A percentile compares a stretch with the other conserved stretches of the same genome.
Conservation (phyloP, 2,329 filamentous ascomycete genomes). For the Daldinia sp. region DNA sequence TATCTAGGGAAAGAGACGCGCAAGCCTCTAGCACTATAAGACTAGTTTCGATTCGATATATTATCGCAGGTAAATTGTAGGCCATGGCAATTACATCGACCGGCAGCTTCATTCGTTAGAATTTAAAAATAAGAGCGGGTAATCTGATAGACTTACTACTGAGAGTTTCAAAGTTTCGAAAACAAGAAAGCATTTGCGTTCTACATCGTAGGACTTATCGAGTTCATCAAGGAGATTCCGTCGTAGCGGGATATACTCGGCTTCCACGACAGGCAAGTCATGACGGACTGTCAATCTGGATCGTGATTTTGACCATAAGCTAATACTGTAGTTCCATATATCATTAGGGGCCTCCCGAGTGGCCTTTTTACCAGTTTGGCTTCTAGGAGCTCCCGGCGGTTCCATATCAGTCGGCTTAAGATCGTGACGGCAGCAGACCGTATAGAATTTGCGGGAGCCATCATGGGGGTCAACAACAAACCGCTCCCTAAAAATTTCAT, state of each 20-base stretch:
- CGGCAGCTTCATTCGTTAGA: slow-evolving; percentile 64
- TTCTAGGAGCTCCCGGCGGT: slow-evolving; percentile 62
- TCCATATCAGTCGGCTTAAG: slow-evolving; percentile 72
- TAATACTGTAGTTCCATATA: slow-evolving; percentile 86
- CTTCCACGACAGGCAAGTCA: slow-evolving; percentile 83
- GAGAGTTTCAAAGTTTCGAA: slow-evolving; percentile 82
- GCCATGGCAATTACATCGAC: slow-evolving; percentile 74
- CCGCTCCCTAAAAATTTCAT: slow-evolving; percentile 61
- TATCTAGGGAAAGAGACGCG: slow-evolving; percentile 66
- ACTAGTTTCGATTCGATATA: slow-evolving; percentile 82
- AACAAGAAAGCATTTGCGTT: slow-evolving; percentile 71
- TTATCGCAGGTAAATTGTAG: slow-evolving; percentile 81
- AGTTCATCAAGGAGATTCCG: slow-evolving; percentile 82
- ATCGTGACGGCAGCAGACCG: slow-evolving; percentile 60
- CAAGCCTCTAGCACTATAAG: slow-evolving; percentile 83
- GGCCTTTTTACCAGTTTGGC: slow-evolving; percentile 53
- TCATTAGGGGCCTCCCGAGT: slow-evolving; percentile 54
- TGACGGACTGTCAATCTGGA: slow-evolving; percentile 62
- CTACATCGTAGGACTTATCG: slow-evolving; percentile 58
- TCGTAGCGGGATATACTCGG: slow-evolving; percentile 76
- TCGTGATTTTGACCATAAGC: slow-evolving; percentile 71
- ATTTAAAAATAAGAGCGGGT: background rate
- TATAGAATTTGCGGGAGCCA: slow-evolving; percentile 69
- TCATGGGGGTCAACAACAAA: slow-evolving; percentile 67
- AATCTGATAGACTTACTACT: slow-evolving; percentile 60